phyloP scores from a whole-genome alignment of 768 basidiomycete species.

The Cystobasidium onofrii region DNA sequence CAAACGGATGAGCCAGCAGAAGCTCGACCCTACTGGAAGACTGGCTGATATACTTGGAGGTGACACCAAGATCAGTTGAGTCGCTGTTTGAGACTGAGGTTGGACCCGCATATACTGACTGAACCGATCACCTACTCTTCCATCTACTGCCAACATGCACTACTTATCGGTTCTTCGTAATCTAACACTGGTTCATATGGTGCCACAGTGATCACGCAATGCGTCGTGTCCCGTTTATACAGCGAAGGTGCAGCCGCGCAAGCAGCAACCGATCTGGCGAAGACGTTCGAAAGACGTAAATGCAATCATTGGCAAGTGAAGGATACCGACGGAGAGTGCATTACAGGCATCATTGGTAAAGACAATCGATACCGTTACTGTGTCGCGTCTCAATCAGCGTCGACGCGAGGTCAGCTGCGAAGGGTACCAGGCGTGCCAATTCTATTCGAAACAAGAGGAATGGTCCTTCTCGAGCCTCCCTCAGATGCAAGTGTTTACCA shows the following conservation, averaged over 20 bases:
- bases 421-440: conserved; percentile 75
- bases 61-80: conserved; percentile 81
- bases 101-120: conserved; percentile 51
- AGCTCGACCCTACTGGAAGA: conserved; percentile 69
- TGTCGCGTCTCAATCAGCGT: conserved; percentile 70
- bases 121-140: conserved; percentile 26
- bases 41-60: conserved; percentile 72
- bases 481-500: conserved; percentile 64
- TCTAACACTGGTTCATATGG: not conserved
- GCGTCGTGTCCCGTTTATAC: conserved; percentile 89
- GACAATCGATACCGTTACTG: conserved; percentile 87
- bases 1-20: conserved; percentile 58
- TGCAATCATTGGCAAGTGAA: conserved; percentile 92
- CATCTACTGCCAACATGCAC: not conserved
- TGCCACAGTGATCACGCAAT: conserved; percentile 87
- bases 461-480: conserved; percentile 86
- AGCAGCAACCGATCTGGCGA: conserved; percentile 74
- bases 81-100: too few relatives aligned
- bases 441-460: conserved; percentile 73
- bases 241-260: conserved; percentile 63
- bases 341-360: conserved; percentile 68
- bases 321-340: conserved; percentile 61
- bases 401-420: conserved; percentile 63
- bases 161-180: not conserved
- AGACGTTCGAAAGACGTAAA: conserved; percentile 81